These are phyloP conservation scores for Phytophthora pinifolia DNA, from an alignment of 352 stramenopile genomes.

Conservation along the genomic window DNA sequence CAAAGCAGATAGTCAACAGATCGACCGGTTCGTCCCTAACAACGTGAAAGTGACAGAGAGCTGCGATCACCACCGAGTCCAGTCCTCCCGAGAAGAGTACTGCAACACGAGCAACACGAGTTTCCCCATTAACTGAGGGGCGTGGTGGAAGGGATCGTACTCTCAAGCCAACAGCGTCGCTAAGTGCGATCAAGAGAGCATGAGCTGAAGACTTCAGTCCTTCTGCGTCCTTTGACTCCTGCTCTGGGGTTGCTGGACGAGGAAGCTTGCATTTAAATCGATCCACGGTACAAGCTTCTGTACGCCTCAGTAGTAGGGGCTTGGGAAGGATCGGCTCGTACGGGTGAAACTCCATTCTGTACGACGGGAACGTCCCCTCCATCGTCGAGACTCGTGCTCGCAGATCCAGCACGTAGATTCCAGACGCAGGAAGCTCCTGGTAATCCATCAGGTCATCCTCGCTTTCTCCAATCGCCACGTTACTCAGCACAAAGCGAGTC, in stretches of 20 bases:
- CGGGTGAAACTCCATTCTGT: conserved; percentile 41
- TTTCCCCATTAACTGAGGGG: not conserved
- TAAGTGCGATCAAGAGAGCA: conserved; percentile 67
- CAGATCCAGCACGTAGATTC: conserved; percentile 77
- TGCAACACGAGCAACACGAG: conserved; percentile 46
- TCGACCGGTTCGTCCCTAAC: conserved; percentile 76
- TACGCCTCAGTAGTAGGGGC: not conserved
- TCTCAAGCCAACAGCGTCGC: conserved; percentile 77
- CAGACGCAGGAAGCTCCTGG: conserved; percentile 74
- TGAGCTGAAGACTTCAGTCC: conserved; percentile 29
- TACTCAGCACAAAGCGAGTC: conserved; percentile 40
- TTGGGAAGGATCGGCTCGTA: conserved; percentile 25
- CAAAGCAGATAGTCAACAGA: conserved; percentile 96
- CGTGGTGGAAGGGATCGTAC: conserved; percentile 58
- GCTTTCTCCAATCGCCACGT: conserved; percentile 40
- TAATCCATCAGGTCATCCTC: conserved; percentile 23
- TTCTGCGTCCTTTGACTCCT: not conserved
- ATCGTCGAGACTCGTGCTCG: not conserved
- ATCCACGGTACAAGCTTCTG: conserved; percentile 22
- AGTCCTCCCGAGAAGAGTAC: conserved; percentile 97
- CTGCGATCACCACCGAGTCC: conserved; percentile 95
- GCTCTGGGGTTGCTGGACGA: conserved; percentile 1
- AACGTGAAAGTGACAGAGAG: conserved; percentile 81
- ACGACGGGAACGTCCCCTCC: conserved; percentile 1
- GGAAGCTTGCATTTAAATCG: conserved; percentile 33